Percentiles rank a stretch among this genome's conserved stretches.
phyloP scores from a whole-genome alignment of 2,329 filamentous ascomycete genomes.

The Pseudogymnoascus sp. region DNA sequence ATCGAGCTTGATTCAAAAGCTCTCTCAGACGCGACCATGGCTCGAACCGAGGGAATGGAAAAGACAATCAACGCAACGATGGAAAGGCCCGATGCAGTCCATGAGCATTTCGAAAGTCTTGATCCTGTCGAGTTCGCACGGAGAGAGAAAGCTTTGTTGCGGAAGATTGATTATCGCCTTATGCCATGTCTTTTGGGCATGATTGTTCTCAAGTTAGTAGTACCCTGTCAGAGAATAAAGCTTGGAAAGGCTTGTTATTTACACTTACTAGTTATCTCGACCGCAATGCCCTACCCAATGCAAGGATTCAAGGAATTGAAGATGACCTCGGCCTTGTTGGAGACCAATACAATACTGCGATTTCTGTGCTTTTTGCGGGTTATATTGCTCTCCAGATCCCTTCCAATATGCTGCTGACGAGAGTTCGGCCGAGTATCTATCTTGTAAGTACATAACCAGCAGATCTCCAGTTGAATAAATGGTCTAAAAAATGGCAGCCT shows the following conservation, averaged over 20 bases:
- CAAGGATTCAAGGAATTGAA: conserved; percentile 19
- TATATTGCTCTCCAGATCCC: conserved; percentile 46
- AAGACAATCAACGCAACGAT: not conserved
- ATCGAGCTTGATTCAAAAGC: not conserved
- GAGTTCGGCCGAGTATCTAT: conserved; percentile 32
- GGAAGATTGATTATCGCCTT: conserved; percentile 19
- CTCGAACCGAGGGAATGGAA: not conserved
- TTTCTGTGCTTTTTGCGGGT: conserved; percentile 32
- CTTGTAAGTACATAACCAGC: not conserved
- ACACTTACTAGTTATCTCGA: conserved; percentile 27
- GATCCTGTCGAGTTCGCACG: not conserved
- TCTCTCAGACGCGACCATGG: not conserved
- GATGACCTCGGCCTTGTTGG: conserved; percentile 30
- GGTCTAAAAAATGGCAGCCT: conserved; percentile 20
- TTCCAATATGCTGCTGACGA: conserved; percentile 44
- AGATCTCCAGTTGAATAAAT: not conserved
- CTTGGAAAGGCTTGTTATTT: not conserved
- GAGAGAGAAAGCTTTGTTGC: conserved; percentile 14
- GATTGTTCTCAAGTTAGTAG: conserved; percentile 17
- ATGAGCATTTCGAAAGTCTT: not conserved
- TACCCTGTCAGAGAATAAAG: not conserved
- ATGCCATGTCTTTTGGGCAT: conserved; percentile 20
- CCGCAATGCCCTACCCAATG: conserved; percentile 25
- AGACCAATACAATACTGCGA: conserved; percentile 32
- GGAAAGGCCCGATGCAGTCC: not conserved